Conservation (phyloP, 257 asterid genomes). For the Solanum medicagineum region DNA sequence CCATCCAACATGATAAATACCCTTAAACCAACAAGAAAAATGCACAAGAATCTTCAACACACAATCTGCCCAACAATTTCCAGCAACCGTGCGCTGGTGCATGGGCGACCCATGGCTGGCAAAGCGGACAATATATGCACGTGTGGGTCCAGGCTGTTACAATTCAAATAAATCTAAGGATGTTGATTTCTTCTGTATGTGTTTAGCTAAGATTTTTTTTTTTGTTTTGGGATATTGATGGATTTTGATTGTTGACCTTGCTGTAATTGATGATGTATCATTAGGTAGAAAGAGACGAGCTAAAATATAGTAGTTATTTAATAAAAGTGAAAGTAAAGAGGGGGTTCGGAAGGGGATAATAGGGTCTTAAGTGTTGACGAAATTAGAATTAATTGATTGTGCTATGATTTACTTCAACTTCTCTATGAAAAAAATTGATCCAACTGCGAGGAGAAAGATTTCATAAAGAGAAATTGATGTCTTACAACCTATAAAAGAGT, state of each 20-base stretch:
- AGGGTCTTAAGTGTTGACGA: neutral
- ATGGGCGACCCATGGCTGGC: too few species aligned
- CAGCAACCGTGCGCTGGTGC: too few species aligned
- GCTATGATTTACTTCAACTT: neutral
- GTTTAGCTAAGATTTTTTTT: neutral
- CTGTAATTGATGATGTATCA: neutral
- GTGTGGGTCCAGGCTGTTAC: neutral
- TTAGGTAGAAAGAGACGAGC: neutral
- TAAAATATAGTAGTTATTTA: neutral
- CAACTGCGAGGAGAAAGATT: neutral
- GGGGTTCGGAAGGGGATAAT: neutral
- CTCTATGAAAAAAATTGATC: neutral
- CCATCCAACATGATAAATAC: too few species aligned
- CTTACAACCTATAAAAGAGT: neutral
- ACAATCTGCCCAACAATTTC: too few species aligned
- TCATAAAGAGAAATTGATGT: neutral
- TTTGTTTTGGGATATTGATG: neutral
- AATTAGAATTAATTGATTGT: neutral
- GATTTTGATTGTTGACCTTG: neutral
- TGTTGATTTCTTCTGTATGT: neutral
- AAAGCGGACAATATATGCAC: rapidly evolving
- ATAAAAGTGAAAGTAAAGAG: neutral
- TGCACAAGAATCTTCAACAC: too few species aligned
- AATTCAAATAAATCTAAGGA: neutral
- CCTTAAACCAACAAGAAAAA: too few species aligned